Evolutionary conservation across 805 yeast genomes (phyloP), one percentile per base, ranked within the genome.

Genomic region (Clavispora vitiphila): DNA sequence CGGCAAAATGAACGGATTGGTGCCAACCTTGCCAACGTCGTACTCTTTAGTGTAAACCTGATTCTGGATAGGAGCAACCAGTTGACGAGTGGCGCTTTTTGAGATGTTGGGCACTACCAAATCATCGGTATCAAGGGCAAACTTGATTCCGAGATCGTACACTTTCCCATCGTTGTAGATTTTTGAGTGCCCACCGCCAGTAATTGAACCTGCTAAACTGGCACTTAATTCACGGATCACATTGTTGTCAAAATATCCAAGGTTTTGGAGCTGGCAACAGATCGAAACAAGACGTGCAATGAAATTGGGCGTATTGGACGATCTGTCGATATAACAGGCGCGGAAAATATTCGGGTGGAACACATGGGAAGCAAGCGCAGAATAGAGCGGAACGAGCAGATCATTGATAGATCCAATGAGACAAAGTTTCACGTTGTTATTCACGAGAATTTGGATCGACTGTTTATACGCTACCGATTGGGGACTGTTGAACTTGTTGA

Each of bases 131-230:
- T 85, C 89, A 18, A 90, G 62, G 1, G 86, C 77, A 57, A 85
- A 83, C 44, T 80, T 74, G 32, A 90, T 55, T 0, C 93, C 96
- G 46, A 86, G 58, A 49, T 81, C 86, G 58, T 91, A 91, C 1
- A 93, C 98, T 42, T 81, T 77, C 4, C 81, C 78, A 49, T 87
- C 96, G 53, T 86, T 84, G 61, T 91, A 91, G 21, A 93, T 80
- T 48, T 77, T 83, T 0, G 97, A 89, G 60, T 91, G 99, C 0
- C 99, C 99, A 7, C 93, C 90, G 3, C 97, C 96, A 0, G 96
- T 91, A 40, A 93, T 67, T 1, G 96, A 85, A 0, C 99, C 99
- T 0, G 95, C 93, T 47, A 36, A 41, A 29, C 43, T 34, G 3
- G 52, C 44, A 41, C 96, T 86, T 34, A 91, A 74, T 57, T 93